A percentile compares a stretch with the other conserved stretches of the same genome.
These are phyloP conservation scores for Emiliania huxleyi DNA, from an alignment of 78 protist genomes.

Conservation along the genomic window DNA sequence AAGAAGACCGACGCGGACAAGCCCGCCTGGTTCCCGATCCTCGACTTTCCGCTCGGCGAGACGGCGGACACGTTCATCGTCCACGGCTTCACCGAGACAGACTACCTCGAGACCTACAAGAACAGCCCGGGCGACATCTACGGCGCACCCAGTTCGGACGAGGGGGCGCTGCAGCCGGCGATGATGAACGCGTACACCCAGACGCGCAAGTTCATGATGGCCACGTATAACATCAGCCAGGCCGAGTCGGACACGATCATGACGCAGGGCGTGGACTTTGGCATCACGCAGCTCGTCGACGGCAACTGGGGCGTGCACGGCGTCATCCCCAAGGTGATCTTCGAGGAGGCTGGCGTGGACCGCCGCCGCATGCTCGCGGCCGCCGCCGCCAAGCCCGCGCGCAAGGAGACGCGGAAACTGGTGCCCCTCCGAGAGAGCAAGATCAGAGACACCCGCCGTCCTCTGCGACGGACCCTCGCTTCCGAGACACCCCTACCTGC, in stretches of 20 bases:
- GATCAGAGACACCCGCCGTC: too few species aligned
- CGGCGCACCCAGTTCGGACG: background rate
- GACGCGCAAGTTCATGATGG: background rate
- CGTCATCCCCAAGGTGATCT: background rate
- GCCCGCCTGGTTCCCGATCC: background rate
- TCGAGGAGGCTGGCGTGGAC: too few species aligned
- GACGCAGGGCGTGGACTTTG: background rate
- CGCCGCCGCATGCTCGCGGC: too few species aligned
- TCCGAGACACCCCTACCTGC: too few species aligned
- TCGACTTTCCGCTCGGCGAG: background rate
- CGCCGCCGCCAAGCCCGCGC: too few species aligned
- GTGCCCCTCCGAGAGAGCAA: too few species aligned
- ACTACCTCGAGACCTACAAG: background rate
- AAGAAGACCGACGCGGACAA: background rate
- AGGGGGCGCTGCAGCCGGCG: too few species aligned
- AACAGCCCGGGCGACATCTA: background rate
- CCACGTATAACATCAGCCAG: background rate
- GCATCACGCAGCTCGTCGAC: background rate
- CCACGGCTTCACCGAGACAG: background rate
- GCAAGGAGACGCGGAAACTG: too few species aligned
- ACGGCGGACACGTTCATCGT: background rate
- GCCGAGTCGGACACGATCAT: background rate
- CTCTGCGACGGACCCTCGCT: too few species aligned
- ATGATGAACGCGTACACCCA: background rate
- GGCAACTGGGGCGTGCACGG: background rate